These are phyloP conservation scores for Mycena maculata DNA, from an alignment of 768 basidiomycete species.

Conservation along the genomic window DNA sequence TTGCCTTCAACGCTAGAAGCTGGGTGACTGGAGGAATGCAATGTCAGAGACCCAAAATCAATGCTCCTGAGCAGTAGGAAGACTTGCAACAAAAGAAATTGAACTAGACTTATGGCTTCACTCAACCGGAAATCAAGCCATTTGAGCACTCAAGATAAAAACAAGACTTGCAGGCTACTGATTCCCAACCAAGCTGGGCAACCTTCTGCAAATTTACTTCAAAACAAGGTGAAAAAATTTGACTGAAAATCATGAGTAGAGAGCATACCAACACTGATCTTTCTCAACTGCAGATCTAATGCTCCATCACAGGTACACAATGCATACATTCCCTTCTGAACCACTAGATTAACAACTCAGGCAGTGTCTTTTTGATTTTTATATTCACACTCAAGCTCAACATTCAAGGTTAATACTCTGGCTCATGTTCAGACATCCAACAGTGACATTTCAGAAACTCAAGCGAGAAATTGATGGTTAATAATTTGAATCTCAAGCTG, in stretches of 20 bases:
- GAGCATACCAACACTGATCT: too few relatives aligned
- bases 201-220: too few relatives aligned
- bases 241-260: too few relatives aligned
- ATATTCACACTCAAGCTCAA: background rate
- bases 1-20: background rate
- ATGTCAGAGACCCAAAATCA: constrained; percentile 1
- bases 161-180: too few relatives aligned
- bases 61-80: background rate
- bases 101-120: constrained; percentile 8
- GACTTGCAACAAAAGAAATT: background rate
- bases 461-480: too few relatives aligned
- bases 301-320: too few relatives aligned
- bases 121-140: background rate
- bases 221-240: too few relatives aligned
- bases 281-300: too few relatives aligned
- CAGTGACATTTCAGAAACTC: too few relatives aligned
- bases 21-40: background rate
- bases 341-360: too few relatives aligned
- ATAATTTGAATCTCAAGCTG: background rate
- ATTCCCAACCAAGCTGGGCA: too few relatives aligned
- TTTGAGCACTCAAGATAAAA: background rate
- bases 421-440: background rate
- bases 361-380: background rate
- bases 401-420: constrained; percentile 1
- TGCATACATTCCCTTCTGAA: too few relatives aligned